Conservation (phyloP, 768 basidiomycete genomes). For the Calvatia gigantea region DNA sequence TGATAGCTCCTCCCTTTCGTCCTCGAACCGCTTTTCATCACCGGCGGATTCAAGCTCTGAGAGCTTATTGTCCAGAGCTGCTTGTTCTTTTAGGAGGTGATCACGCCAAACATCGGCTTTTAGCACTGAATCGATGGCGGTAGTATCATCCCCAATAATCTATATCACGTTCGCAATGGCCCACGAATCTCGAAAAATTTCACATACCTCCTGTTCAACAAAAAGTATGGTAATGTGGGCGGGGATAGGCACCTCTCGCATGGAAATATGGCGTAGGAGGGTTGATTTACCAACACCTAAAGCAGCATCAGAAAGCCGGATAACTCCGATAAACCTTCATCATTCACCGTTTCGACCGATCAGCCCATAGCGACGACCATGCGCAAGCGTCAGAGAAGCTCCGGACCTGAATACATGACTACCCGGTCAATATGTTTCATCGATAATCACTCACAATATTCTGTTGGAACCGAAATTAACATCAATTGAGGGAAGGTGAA, state of each 20-base stretch:
- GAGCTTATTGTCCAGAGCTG: slow-evolving; percentile 67
- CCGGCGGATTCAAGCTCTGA: slow-evolving; percentile 67
- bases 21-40: slow-evolving; percentile 79
- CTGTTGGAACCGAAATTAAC: slow-evolving; percentile 95
- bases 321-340: background rate
- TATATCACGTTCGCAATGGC: slow-evolving; percentile 24
- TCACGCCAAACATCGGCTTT: slow-evolving; percentile 99
- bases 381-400: slow-evolving; percentile 81
- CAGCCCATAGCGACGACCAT: slow-evolving; percentile 87
- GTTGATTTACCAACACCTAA: slow-evolving; percentile 95
- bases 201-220: slow-evolving; percentile 90
- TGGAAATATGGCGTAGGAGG: slow-evolving; percentile 86
- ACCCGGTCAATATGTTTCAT: background rate
- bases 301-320: background rate
- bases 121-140: slow-evolving; percentile 91
- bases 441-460: slow-evolving; percentile 59
- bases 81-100: slow-evolving; percentile 84
- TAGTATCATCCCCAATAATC: slow-evolving; percentile 92
- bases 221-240: slow-evolving; percentile 95
- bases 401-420: slow-evolving; percentile 52
- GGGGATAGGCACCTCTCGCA: slow-evolving; percentile 93
- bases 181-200: background rate
- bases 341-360: slow-evolving; percentile 82
- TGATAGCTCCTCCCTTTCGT: slow-evolving; percentile 82
- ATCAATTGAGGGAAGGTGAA: slow-evolving; percentile 92